These are phyloP conservation scores for Eleusine indica DNA, from an alignment of 176 grass and related monocot species.

Conservation along the genomic window DNA sequence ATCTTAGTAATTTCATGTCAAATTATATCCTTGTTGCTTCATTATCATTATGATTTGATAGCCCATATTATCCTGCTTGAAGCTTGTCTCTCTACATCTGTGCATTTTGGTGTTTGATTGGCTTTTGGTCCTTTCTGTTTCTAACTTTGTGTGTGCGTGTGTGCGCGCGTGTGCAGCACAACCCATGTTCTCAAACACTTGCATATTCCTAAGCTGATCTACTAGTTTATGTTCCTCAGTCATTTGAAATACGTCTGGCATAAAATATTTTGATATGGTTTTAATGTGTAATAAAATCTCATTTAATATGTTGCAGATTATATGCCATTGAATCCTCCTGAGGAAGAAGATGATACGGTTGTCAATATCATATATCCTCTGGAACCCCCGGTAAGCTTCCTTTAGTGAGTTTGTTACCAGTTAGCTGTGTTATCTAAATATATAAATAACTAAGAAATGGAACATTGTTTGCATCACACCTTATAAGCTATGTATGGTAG, in stretches of 20 bases:
- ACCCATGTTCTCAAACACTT: neutral
- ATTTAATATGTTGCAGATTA: constrained; percentile 63
- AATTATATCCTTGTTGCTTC: no score
- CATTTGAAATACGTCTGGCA: constrained; percentile 18
- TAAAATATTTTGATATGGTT: constrained; percentile 4
- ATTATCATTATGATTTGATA: neutral
- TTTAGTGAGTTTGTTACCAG: constrained; percentile 21
- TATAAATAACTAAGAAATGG: neutral
- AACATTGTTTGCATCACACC: neutral
- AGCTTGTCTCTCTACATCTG: neutral
- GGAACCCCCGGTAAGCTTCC: constrained; percentile 69
- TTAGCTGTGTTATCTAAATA: neutral
- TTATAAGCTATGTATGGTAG: neutral
- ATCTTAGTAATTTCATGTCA: no score
- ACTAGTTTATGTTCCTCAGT: constrained; percentile 7
- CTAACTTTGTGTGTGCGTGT: neutral
- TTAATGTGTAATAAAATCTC: neutral
- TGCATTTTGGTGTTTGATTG: constrained; percentile 8
- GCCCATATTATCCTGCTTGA: neutral
- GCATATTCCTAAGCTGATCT: neutral
- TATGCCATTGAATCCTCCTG: constrained; percentile 69
- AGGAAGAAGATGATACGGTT: constrained; percentile 81
- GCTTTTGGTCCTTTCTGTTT: neutral
- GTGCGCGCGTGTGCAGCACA: neutral
- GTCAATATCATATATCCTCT: constrained; percentile 86